Evolutionary conservation across 2,329 filamentous ascomycete genomes (phyloP).

Genomic region (Rutstroemia sp.): DNA sequence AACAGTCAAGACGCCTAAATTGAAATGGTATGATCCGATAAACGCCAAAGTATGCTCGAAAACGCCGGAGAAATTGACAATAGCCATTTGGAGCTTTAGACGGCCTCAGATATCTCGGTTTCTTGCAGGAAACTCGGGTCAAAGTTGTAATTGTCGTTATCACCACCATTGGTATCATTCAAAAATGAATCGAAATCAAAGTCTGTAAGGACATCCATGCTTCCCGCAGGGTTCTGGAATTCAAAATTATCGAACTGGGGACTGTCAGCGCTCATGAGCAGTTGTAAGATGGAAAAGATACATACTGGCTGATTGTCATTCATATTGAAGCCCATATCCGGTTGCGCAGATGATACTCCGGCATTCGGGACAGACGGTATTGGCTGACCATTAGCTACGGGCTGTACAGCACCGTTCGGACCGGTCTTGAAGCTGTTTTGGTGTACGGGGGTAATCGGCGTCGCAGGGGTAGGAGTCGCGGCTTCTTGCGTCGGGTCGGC

Average conservation of each 20-base stretch:
- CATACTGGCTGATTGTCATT: conserved; percentile 21
- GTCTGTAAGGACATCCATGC: conserved; percentile 53
- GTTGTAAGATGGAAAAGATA: background rate
- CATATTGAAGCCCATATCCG: conserved; percentile 45
- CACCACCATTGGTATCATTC: conserved; percentile 36
- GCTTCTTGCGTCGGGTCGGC: conserved; percentile 48
- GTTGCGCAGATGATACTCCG: conserved; percentile 37
- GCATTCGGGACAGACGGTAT: conserved; percentile 35
- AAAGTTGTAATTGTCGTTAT: conserved; percentile 51
- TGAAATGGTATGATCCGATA: conserved; percentile 27
- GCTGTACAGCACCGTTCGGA: conserved; percentile 37
- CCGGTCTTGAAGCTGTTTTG: conserved; percentile 36
- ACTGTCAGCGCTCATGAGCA: conserved; percentile 13
- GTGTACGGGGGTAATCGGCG: conserved; percentile 55
- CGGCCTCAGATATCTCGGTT: conserved; percentile 47
- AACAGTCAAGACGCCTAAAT: conserved; percentile 20
- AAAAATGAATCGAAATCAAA: conserved; percentile 65
- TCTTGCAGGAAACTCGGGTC: conserved; percentile 47
- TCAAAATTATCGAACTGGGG: conserved; percentile 37
- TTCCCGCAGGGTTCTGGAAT: conserved; percentile 44
- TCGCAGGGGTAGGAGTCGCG: conserved; percentile 53
- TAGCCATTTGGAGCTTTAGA: conserved; percentile 31
- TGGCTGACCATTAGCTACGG: conserved; percentile 31
- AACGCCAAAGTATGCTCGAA: conserved; percentile 30
- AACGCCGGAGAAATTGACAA: conserved; percentile 26